These are phyloP conservation scores for Xylaria flabelliformis DNA, from an alignment of 495 filamentous ascomycete genomes.

Conservation along the genomic window DNA sequence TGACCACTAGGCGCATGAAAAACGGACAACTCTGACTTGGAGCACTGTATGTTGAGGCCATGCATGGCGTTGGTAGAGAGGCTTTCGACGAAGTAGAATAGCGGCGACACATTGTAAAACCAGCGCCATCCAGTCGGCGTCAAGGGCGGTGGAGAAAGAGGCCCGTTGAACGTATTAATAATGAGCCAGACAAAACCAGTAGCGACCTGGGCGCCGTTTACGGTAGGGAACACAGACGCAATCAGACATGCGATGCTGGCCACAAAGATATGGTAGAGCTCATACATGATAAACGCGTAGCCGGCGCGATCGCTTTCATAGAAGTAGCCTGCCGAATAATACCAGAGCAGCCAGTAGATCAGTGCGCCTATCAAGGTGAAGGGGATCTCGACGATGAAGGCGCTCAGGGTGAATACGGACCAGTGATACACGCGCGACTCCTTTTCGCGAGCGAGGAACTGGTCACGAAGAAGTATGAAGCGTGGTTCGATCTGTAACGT, in stretches of 20 bases:
- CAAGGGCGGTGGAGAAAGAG: conserved; percentile 58
- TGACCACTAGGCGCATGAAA: conserved; percentile 56
- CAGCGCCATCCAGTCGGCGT: conserved; percentile 65
- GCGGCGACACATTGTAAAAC: conserved; percentile 74
- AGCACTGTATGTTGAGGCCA: conserved; percentile 62
- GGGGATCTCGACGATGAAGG: conserved; percentile 76
- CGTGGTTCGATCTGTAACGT: conserved; percentile 73
- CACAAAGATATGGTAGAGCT: conserved; percentile 52
- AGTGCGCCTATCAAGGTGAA: conserved; percentile 68
- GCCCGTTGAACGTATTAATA: conserved; percentile 62
- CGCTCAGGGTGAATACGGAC: conserved; percentile 71
- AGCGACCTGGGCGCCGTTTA: conserved; percentile 60
- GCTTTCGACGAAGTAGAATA: conserved; percentile 69
- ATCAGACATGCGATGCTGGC: conserved; percentile 61
- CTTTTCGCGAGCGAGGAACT: conserved; percentile 74
- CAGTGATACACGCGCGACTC: conserved; percentile 75
- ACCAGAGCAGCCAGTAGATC: conserved; percentile 75
- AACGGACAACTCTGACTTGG: conserved; percentile 60
- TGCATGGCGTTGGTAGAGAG: conserved; percentile 65
- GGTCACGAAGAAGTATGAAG: conserved; percentile 67
- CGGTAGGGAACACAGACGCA: conserved; percentile 60
- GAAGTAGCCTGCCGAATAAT: conserved; percentile 67
- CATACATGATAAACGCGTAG: conserved; percentile 41
- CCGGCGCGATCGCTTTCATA: conserved; percentile 59
- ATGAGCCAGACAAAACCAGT: conserved; percentile 59